A percentile compares a stretch with the other conserved stretches of the same genome.
Evolutionary conservation across 768 basidiomycete species (phyloP).

Genomic region (Boletus reticulatus): DNA sequence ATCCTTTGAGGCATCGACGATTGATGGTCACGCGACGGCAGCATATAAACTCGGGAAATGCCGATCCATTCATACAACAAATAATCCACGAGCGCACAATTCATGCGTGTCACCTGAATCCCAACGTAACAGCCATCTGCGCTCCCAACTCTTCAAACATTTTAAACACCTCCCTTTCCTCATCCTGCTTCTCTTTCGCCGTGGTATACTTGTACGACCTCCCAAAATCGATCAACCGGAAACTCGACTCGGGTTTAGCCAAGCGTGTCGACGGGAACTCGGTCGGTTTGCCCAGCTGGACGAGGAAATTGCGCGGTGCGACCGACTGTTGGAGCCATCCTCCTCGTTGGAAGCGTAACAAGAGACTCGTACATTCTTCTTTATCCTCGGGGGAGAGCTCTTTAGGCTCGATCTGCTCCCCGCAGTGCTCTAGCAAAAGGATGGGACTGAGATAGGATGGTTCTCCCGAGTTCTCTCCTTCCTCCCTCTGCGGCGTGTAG

Average conservation of each 20-base stretch:
- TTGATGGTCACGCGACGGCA: too few species aligned
- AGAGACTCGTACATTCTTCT: conserved; percentile 39
- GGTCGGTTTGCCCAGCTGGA: conserved; percentile 41
- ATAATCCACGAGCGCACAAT: too few species aligned
- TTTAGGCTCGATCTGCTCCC: conserved; percentile 30
- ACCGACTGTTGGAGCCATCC: conserved; percentile 42
- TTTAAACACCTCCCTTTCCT: conserved; percentile 4
- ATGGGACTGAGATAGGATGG: conserved; percentile 36
- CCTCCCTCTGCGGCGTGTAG: conserved; percentile 36
- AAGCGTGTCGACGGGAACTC: conserved; percentile 15
- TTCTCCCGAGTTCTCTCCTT: fast-evolving
- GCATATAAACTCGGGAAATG: too few species aligned
- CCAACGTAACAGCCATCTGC: conserved; percentile 3
- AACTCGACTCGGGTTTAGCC: conserved; percentile 26
- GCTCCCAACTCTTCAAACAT: background rate
- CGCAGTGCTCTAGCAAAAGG: conserved; percentile 49
- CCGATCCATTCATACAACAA: too few species aligned
- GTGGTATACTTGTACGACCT: conserved; percentile 22
- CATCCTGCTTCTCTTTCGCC: background rate
- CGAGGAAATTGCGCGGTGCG: conserved; percentile 42
- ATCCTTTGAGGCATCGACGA: too few species aligned
- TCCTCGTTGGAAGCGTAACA: conserved; percentile 40
- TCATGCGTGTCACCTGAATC: too few species aligned
- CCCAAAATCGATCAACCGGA: conserved; percentile 54
- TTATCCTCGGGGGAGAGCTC: conserved; percentile 36